phyloP scores from a whole-genome alignment of 2,329 filamentous ascomycete genomes.

The Ophiostoma montium region DNA sequence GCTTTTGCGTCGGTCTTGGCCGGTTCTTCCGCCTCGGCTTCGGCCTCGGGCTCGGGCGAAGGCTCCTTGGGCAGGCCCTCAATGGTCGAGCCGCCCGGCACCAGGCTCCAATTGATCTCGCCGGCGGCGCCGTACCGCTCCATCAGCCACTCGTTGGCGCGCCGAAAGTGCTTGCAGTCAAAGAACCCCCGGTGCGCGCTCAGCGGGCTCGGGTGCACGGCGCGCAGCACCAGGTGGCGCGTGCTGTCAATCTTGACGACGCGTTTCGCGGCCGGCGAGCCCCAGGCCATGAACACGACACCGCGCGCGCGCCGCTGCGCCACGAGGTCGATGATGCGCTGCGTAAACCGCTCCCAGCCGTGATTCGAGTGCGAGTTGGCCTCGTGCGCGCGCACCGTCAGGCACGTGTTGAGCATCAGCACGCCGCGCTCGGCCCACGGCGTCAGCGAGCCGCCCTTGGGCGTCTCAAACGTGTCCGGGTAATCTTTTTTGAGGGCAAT shows the following conservation, averaged over 20 bases:
- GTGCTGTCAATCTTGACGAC: constrained; percentile 58
- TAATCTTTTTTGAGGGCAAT: constrained; percentile 79
- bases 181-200: constrained; percentile 75
- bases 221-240: constrained; percentile 70
- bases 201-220: constrained; percentile 85
- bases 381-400: constrained; percentile 83
- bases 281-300: constrained; percentile 94
- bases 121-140: constrained; percentile 64
- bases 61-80: constrained; percentile 5
- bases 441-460: constrained; percentile 66
- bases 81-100: constrained; percentile 19
- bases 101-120: constrained; percentile 71
- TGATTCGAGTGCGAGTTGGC: constrained; percentile 73
- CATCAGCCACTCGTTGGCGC: constrained; percentile 74
- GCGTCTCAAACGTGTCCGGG: constrained; percentile 58
- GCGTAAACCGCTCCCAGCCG: constrained; percentile 90
- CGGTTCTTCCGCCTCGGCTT: constrained; percentile 8
- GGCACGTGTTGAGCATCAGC: constrained; percentile 82
- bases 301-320: constrained; percentile 61
- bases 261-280: constrained; percentile 66
- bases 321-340: constrained; percentile 79
- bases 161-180: constrained; percentile 66
- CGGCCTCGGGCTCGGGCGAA: not conserved
- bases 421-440: constrained; percentile 93
- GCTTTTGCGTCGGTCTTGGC: not conserved